Percentiles rank a stretch among this genome's conserved stretches.
Evolutionary conservation across 495 filamentous ascomycete genomes (phyloP).

Genomic region (Penicillium psychrofluorescens): DNA sequence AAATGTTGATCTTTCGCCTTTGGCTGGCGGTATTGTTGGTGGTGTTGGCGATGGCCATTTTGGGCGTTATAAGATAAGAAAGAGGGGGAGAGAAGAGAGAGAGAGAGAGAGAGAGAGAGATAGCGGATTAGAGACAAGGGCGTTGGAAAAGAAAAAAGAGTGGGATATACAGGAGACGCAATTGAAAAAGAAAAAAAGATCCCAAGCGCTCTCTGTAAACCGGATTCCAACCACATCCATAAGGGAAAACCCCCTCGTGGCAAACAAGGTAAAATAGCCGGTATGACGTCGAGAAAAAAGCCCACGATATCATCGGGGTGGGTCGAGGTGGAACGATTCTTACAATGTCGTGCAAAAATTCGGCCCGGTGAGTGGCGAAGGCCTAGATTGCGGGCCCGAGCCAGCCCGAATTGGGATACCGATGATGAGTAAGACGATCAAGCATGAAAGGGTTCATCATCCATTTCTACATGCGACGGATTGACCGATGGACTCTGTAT

Average conservation of each 20-base stretch:
- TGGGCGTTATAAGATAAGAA: too few species aligned
- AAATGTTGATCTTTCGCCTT: constrained; percentile 26
- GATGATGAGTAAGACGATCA: background rate
- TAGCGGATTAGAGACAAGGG: background rate
- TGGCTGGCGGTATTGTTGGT: constrained; percentile 1
- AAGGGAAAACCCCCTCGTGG: constrained; percentile 1
- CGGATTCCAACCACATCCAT: too few species aligned
- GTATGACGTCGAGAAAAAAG: constrained; percentile 11
- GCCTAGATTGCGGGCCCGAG: background rate
- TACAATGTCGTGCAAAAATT: background rate
- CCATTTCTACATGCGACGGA: background rate
- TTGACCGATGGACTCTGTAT: background rate
- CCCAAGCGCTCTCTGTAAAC: too few species aligned
- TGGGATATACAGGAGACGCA: background rate
- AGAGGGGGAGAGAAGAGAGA: too few species aligned
- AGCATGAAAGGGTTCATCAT: constrained; percentile 2
- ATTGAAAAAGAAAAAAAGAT: too few species aligned
- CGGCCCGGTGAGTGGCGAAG: background rate
- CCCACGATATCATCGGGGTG: constrained; percentile 5
- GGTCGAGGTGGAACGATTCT: background rate
- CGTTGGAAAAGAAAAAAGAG: too few species aligned
- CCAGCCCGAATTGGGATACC: background rate
- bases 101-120: too few species aligned
- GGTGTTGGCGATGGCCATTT: too few species aligned
- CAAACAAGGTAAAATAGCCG: constrained; percentile 9